Evolutionary conservation across 1,284 basidiomycete species (phyloP).

Genomic region (Schizophyllum commune): DNA sequence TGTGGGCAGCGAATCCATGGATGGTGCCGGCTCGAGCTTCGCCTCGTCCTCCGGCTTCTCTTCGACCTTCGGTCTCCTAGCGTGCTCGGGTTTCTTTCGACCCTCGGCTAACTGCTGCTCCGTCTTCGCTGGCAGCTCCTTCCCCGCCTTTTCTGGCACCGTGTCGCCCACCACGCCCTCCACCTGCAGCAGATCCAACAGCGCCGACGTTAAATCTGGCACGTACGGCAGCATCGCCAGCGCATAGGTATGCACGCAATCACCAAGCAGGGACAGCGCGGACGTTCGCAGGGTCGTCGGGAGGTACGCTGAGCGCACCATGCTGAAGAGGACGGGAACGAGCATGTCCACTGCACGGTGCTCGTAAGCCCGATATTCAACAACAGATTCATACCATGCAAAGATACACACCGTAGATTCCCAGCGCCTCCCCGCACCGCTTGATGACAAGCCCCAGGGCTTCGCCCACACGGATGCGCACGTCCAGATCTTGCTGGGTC

Average conservation of each 20-base stretch:
- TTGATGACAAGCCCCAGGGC: constrained; percentile 77
- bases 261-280: constrained; percentile 73
- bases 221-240: constrained; percentile 59
- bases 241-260: constrained; percentile 59
- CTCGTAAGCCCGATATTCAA: constrained; percentile 1
- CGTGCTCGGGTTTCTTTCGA: constrained; percentile 1
- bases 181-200: constrained; percentile 74
- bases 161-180: constrained; percentile 39
- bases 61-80: constrained; percentile 11
- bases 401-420: constrained; percentile 57
- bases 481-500: constrained; percentile 67
- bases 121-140: constrained; percentile 17
- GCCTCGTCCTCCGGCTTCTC: constrained; percentile 10
- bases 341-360: constrained; percentile 50
- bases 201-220: constrained; percentile 52
- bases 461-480: constrained; percentile 80
- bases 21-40: constrained; percentile 13
- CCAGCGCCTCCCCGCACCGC: constrained; percentile 64
- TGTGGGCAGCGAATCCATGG: constrained; percentile 49
- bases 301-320: constrained; percentile 49
- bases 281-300: constrained; percentile 77
- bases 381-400: too few relatives aligned
- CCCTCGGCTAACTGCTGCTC: neutral
- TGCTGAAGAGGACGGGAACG: constrained; percentile 59
- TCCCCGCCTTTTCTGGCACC: neutral